Evolutionary conservation across 2,329 filamentous ascomycete genomes (phyloP).

Genomic region (Cercospora sp.): DNA sequence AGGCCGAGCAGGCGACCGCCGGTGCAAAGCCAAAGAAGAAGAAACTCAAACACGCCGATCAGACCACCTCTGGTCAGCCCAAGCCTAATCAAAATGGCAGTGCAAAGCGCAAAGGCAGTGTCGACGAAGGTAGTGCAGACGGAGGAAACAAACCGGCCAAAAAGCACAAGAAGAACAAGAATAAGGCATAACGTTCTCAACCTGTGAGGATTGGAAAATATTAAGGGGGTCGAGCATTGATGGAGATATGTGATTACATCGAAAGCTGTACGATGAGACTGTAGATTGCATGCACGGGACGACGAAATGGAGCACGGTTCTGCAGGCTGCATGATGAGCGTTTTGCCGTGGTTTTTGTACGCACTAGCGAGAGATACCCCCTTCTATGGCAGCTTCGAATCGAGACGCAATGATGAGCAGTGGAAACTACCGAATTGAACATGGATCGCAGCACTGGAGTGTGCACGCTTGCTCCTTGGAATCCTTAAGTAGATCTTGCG

Average conservation of each 20-base stretch:
- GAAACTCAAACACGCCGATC: slow-evolving; percentile 52
- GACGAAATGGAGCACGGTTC: not conserved
- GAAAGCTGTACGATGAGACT: not conserved
- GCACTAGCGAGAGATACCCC: not conserved
- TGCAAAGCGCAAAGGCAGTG: slow-evolving; percentile 7
- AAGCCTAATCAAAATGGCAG: not conserved
- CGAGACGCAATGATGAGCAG: not conserved
- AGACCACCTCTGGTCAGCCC: slow-evolving; percentile 41
- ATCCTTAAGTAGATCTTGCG: not conserved
- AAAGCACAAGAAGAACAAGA: slow-evolving; percentile 20
- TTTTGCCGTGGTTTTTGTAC: not conserved
- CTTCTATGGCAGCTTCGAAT: not conserved
- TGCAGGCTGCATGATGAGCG: not conserved
- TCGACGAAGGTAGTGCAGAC: not conserved
- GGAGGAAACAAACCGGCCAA: slow-evolving; percentile 17
- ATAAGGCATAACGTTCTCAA: not conserved
- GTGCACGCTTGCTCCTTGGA: not conserved
- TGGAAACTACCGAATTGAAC: not conserved
- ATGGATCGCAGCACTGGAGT: not conserved
- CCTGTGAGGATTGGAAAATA: not conserved
- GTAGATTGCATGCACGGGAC: not conserved
- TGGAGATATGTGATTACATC: not conserved
- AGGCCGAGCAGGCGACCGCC: slow-evolving; percentile 43
- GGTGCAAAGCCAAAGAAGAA: slow-evolving; percentile 55
- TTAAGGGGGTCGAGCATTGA: not conserved